Percentiles rank a stretch among this genome's conserved stretches.
phyloP scores from a whole-genome alignment of 371 early-diverging fungal species.

The Rhizopus stolonifer region DNA sequence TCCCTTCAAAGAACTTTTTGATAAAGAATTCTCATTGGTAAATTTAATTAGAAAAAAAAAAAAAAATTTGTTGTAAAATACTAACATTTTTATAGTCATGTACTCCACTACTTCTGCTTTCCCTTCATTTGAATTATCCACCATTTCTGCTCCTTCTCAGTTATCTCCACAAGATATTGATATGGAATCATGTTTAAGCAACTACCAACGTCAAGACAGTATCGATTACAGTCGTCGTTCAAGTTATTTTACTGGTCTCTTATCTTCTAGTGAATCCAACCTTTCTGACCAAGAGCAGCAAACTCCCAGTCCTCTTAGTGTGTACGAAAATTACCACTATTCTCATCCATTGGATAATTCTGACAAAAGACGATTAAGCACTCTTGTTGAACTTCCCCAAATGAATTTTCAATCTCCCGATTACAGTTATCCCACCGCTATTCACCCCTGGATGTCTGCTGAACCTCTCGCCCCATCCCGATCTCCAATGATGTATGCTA shows the following conservation, averaged over 20 bases:
- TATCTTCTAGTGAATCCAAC: slow-evolving; percentile 24
- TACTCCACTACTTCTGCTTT: slow-evolving; percentile 8
- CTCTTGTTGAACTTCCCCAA: slow-evolving; percentile 16
- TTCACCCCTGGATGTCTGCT: slow-evolving; percentile 15
- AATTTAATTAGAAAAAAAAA: neutral
- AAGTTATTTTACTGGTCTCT: slow-evolving; percentile 32
- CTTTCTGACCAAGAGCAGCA: slow-evolving; percentile 25
- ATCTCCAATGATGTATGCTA: slow-evolving; percentile 27
- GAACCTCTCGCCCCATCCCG: slow-evolving; percentile 1
- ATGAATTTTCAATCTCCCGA: neutral
- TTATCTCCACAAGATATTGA: slow-evolving; percentile 13
- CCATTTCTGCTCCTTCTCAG: slow-evolving; percentile 7
- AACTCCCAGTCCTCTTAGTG: slow-evolving; percentile 25
- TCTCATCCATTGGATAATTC: slow-evolving; percentile 20
- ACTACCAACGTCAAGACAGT: slow-evolving; percentile 25
- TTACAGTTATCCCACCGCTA: slow-evolving; percentile 6
- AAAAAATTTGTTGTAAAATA: slow-evolving; percentile 2
- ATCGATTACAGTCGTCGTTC: slow-evolving; percentile 29
- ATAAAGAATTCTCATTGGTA: slow-evolving; percentile 18
- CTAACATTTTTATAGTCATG: neutral
- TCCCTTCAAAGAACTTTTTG: slow-evolving; percentile 19
- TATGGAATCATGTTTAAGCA: slow-evolving; percentile 18
- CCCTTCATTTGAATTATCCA: slow-evolving; percentile 19
- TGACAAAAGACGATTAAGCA: slow-evolving; percentile 20
- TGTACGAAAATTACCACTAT: slow-evolving; percentile 26